Evolutionary conservation across 2,329 filamentous ascomycete species (phyloP).

Genomic region (Dothideomycetes sp.): DNA sequence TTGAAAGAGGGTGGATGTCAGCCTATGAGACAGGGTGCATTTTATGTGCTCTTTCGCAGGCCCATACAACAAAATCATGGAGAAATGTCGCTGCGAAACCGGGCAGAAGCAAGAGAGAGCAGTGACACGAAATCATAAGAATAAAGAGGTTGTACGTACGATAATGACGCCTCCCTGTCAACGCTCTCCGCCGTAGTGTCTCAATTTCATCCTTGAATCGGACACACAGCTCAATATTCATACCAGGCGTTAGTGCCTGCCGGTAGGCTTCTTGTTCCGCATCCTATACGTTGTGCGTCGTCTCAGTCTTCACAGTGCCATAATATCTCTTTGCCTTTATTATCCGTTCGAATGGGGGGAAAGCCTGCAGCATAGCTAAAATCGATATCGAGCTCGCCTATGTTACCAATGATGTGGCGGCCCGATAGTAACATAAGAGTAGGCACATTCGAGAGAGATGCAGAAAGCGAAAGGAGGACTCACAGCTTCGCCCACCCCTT

Average conservation of each 20-base stretch:
- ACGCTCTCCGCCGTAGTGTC: slow-evolving; percentile 2
- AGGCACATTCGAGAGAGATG: too few species aligned
- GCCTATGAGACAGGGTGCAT: too few species aligned
- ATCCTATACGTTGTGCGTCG: background rate
- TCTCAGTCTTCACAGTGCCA: background rate
- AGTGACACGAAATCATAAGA: background rate
- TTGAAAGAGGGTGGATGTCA: background rate
- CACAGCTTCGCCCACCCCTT: slow-evolving; percentile 4
- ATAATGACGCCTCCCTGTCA: slow-evolving; percentile 3
- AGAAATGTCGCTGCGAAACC: too few species aligned
- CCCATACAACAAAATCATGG: too few species aligned
- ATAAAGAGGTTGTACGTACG: background rate
- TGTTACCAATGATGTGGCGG: too few species aligned
- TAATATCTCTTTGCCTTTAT: too few species aligned
- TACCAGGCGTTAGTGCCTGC: slow-evolving; percentile 5
- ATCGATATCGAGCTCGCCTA: too few species aligned
- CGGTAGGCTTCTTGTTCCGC: slow-evolving; percentile 1
- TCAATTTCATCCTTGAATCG: slow-evolving; percentile 3
- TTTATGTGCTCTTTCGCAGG: too few species aligned
- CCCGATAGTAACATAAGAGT: too few species aligned
- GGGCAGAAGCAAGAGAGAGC: background rate
- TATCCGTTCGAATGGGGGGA: too few species aligned
- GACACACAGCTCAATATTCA: slow-evolving; percentile 2
- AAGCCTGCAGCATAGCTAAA: too few species aligned
- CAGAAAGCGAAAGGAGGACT: too few species aligned